Percentiles rank a stretch among this genome's conserved stretches.
Evolutionary conservation across 306 rosid species (phyloP).

Genomic region (Begonia loranthoides): DNA sequence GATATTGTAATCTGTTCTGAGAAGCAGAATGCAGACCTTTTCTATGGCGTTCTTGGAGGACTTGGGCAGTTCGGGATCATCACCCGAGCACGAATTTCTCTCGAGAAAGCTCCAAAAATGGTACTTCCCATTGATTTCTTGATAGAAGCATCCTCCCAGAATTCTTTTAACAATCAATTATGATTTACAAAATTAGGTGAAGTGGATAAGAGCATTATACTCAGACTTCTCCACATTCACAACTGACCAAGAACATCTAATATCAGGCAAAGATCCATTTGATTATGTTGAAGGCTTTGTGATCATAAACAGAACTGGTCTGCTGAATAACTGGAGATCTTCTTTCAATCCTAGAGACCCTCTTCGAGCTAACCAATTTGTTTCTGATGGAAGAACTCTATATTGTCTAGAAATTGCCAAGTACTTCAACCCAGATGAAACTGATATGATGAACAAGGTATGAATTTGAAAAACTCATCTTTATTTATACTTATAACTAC

Average conservation of each 20-base stretch:
- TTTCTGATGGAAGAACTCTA: conserved; percentile 56
- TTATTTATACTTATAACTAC: background rate
- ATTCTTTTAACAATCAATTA: background rate
- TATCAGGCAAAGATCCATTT: conserved; percentile 54
- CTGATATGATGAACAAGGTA: conserved; percentile 46
- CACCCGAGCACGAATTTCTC: conserved; percentile 73
- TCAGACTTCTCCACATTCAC: conserved; percentile 61
- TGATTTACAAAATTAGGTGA: conserved; percentile 38
- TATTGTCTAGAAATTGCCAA: conserved; percentile 86
- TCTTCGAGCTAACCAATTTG: conserved; percentile 52
- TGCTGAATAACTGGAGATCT: conserved; percentile 82
- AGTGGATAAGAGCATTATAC: conserved; percentile 88
- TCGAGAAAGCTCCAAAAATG: conserved; percentile 76
- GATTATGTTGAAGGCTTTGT: conserved; percentile 93
- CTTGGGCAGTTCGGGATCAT: conserved; percentile 97
- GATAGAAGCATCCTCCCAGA: conserved; percentile 4
- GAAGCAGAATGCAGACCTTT: conserved; percentile 59
- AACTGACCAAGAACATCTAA: conserved; percentile 69
- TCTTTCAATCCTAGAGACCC: conserved; percentile 70
- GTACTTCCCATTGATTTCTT: conserved; percentile 16
- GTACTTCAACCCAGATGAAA: conserved; percentile 58
- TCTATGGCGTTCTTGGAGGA: conserved; percentile 78
- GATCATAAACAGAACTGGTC: conserved; percentile 54
- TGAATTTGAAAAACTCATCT: background rate
- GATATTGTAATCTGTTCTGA: conserved; percentile 67